Conservation (phyloP, 2,329 filamentous ascomycete species). For the Epicoccum sorghinum region DNA sequence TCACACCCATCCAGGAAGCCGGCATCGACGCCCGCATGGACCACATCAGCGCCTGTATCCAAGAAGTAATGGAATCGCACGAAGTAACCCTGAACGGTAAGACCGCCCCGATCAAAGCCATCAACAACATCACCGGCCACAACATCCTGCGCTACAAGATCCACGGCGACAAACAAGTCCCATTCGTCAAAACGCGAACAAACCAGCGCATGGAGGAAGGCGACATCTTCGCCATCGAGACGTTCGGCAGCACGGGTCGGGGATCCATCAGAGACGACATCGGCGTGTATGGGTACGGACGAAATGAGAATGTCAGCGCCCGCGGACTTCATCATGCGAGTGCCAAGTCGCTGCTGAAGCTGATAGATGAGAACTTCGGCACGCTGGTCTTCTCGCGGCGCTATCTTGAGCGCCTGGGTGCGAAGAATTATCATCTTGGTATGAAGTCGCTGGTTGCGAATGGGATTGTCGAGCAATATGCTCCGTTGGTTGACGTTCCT, state of each 20-base stretch:
- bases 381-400: conserved; percentile 87
- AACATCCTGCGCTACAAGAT: conserved; percentile 89
- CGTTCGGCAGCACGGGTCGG: conserved; percentile 90
- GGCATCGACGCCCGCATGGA: conserved; percentile 89
- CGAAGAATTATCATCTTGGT: conserved; percentile 89
- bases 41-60: conserved; percentile 82
- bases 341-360: conserved; percentile 80
- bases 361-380: conserved; percentile 94
- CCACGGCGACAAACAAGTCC: conserved; percentile 89
- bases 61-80: conserved; percentile 91
- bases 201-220: conserved; percentile 97
- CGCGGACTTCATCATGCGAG: conserved; percentile 69
- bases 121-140: conserved; percentile 88
- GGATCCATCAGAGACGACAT: conserved; percentile 84
- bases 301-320: conserved; percentile 48
- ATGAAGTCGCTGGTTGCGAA: conserved; percentile 82
- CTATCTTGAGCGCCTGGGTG: conserved; percentile 85
- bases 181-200: conserved; percentile 85
- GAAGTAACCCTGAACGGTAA: conserved; percentile 81
- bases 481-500: conserved; percentile 85
- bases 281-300: conserved; percentile 67
- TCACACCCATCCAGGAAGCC: conserved; percentile 64
- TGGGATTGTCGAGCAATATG: conserved; percentile 87
- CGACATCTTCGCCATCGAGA: conserved; percentile 93
- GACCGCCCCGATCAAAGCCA: conserved; percentile 78